phyloP scores from a whole-genome alignment of 148 eudicot species.

The Selenicereus undatus region DNA sequence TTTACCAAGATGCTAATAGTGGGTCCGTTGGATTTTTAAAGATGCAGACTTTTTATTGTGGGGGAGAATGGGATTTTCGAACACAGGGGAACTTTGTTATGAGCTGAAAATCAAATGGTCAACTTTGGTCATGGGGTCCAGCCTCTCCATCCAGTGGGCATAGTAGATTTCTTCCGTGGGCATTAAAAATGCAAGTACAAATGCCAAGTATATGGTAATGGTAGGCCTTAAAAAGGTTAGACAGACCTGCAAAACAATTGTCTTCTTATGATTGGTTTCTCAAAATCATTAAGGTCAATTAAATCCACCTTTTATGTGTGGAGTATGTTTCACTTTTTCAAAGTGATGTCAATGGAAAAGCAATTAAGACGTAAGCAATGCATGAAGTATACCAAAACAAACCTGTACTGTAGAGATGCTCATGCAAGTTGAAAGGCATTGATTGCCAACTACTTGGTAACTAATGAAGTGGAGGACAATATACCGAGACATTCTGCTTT shows the following conservation, averaged over 20 bases:
- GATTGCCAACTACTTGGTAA: background rate
- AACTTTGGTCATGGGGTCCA: constrained; percentile 8
- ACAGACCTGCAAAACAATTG: background rate
- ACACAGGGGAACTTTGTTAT: background rate
- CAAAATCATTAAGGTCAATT: background rate
- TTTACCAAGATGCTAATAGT: background rate
- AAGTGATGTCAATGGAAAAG: background rate
- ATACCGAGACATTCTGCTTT: background rate
- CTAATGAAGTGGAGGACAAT: background rate
- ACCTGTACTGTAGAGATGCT: background rate
- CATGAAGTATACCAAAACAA: background rate
- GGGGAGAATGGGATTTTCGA: background rate
- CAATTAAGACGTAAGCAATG: background rate
- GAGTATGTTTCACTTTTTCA: background rate
- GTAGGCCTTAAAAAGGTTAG: background rate
- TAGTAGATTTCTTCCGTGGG: background rate
- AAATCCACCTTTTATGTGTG: background rate
- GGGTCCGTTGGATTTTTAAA: background rate
- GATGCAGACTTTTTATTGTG: background rate
- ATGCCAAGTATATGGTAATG: background rate
- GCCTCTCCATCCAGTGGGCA: background rate
- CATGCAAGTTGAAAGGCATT: background rate
- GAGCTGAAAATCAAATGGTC: background rate
- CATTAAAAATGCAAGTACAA: background rate
- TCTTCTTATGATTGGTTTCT: background rate